Evolutionary conservation across 163 green algal species (phyloP).

Genomic region (Chloromonas sp.): DNA sequence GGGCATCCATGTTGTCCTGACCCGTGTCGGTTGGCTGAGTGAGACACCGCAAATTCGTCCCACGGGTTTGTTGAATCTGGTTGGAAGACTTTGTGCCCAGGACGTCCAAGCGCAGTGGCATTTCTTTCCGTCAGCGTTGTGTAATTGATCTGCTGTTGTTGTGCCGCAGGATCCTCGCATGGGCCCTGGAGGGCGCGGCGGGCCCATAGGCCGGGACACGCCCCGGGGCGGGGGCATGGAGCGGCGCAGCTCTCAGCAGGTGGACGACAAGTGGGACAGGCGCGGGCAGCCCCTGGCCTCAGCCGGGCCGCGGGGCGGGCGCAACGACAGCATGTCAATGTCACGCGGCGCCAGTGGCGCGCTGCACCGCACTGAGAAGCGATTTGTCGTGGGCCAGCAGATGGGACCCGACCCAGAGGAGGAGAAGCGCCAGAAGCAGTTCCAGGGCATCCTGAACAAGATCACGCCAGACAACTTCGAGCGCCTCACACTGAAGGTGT

Average conservation of each 20-base stretch:
- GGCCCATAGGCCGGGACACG: not conserved
- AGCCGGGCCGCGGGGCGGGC: not conserved
- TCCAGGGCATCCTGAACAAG: constrained; percentile 97
- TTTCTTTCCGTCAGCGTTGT: not conserved
- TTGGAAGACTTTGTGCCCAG: too few species aligned
- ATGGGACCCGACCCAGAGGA: constrained; percentile 82
- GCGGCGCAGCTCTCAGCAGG: not conserved
- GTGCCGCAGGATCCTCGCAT: not conserved
- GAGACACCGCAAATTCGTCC: too few species aligned
- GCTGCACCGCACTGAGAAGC: not conserved
- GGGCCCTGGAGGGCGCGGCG: not conserved
- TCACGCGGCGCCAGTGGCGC: not conserved
- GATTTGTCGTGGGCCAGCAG: constrained; percentile 11
- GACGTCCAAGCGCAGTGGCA: too few species aligned
- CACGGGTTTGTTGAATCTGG: too few species aligned
- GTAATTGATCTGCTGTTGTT: not conserved
- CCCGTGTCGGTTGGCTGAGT: too few species aligned
- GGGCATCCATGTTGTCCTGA: too few species aligned
- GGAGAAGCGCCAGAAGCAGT: constrained; percentile 82
- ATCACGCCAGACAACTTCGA: constrained; percentile 97
- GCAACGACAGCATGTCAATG: not conserved
- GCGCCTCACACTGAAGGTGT: constrained; percentile 49
- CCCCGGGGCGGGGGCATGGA: not conserved
- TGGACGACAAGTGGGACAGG: not conserved
- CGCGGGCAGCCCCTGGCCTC: not conserved